Conservation (phyloP, 2,329 filamentous ascomycete genomes). For the Botrytis squamosa region DNA sequence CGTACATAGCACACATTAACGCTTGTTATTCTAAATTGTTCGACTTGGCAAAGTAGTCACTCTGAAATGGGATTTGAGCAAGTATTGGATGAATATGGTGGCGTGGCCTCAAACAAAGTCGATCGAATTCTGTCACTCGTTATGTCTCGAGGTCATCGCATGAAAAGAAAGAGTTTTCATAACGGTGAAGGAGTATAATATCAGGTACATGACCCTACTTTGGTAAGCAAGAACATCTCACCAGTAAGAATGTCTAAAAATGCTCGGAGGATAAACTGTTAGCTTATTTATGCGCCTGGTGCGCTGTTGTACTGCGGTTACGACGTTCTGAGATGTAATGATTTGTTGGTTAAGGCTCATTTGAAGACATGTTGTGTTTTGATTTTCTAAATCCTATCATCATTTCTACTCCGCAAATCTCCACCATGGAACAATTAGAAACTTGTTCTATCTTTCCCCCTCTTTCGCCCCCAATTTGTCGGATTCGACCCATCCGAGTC, state of each 20-base stretch:
- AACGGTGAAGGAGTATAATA: not conserved
- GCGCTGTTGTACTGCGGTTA: slow-evolving; percentile 8
- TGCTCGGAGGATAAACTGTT: not conserved
- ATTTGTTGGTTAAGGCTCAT: slow-evolving; percentile 14
- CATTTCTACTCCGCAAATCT: slow-evolving; percentile 11
- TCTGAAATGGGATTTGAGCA: not conserved
- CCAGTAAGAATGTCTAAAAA: not conserved
- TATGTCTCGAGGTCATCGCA: slow-evolving; percentile 21
- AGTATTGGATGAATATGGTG: slow-evolving; percentile 13
- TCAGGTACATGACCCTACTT: not conserved
- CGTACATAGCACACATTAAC: not conserved
- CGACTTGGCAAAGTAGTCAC: not conserved
- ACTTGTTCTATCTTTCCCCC: slow-evolving; percentile 18
- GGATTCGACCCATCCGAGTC: slow-evolving; percentile 2
- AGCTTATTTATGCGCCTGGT: slow-evolving; percentile 3
- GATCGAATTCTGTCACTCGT: slow-evolving; percentile 12
- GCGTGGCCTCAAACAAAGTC: slow-evolving; percentile 14
- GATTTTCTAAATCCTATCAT: slow-evolving; percentile 6
- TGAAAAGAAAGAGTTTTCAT: not conserved
- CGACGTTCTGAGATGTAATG: not conserved
- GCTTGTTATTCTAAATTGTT: not conserved
- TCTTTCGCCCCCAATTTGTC: not conserved
- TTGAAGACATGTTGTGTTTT: slow-evolving; percentile 19
- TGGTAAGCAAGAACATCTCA: slow-evolving; percentile 6
- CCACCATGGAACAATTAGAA: slow-evolving; percentile 18